A percentile compares a stretch with the other conserved stretches of the same genome.
These are phyloP conservation scores for Elongisporangium undulatum DNA, from an alignment of 352 stramenopile species.

Conservation along the genomic window DNA sequence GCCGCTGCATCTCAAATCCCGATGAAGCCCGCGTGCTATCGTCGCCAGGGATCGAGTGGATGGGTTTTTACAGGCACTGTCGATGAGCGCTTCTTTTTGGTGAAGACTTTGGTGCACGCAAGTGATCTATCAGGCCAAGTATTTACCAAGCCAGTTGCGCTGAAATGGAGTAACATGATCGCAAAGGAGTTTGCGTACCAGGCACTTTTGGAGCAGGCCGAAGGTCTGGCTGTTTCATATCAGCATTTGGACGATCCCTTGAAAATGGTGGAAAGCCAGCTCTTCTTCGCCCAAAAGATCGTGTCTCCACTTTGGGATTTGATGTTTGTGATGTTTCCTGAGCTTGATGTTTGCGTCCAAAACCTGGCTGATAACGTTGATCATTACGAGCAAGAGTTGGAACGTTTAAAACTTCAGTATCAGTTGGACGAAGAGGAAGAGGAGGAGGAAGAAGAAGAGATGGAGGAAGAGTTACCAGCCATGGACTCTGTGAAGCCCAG, in stretches of 20 bases:
- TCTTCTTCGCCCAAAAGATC: conserved; percentile 85
- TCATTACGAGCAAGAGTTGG: conserved; percentile 77
- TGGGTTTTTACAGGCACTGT: conserved; percentile 62
- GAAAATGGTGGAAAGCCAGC: conserved; percentile 83
- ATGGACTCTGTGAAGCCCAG: background rate
- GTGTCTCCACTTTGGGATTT: conserved; percentile 72
- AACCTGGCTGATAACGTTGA: conserved; percentile 74
- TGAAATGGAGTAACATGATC: conserved; percentile 91
- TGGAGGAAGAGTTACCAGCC: conserved; percentile 6
- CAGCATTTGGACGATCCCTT: conserved; percentile 75
- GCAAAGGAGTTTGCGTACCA: conserved; percentile 88
- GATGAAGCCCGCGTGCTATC: background rate
- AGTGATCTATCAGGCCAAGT: conserved; percentile 85
- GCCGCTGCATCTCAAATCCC: background rate
- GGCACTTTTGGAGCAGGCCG: conserved; percentile 73
- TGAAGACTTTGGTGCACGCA: conserved; percentile 82
- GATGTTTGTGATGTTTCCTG: conserved; percentile 74
- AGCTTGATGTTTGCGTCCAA: conserved; percentile 54
- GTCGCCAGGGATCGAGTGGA: conserved; percentile 7
- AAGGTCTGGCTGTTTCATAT: conserved; percentile 79
- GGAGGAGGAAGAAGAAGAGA: conserved; percentile 8
- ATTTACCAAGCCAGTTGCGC: conserved; percentile 81
- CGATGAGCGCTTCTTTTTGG: conserved; percentile 82
- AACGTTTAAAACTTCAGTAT: conserved; percentile 52
- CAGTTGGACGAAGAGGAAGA: conserved; percentile 17